Percentiles rank a stretch among this genome's conserved stretches.
Conservation (phyloP, 345 rosid genomes). For the Psidium guajava region DNA sequence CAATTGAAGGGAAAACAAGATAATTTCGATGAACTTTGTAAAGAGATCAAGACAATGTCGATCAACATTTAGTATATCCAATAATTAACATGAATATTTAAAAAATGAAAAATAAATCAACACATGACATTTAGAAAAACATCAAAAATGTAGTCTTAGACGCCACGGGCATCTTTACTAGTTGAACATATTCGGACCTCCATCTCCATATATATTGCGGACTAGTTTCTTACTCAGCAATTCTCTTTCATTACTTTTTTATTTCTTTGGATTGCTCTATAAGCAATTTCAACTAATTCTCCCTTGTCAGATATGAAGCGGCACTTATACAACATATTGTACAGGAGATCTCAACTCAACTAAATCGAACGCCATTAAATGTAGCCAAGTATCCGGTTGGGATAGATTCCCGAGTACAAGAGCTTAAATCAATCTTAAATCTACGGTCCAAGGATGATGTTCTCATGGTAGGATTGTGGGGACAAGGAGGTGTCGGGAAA, state of each 20-base stretch:
- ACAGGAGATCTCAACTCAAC: too few species aligned
- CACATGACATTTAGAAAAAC: background rate
- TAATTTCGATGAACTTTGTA: background rate
- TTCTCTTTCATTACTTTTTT: background rate
- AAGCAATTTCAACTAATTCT: too few species aligned
- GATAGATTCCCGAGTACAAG: too few species aligned
- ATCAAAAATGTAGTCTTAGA: background rate
- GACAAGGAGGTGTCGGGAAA: too few species aligned
- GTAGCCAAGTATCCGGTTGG: too few species aligned
- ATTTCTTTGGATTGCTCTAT: too few species aligned
- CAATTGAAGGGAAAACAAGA: background rate
- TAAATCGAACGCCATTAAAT: too few species aligned
- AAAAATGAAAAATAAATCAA: background rate
- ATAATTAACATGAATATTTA: background rate
- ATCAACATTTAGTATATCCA: background rate
- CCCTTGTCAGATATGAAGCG: too few species aligned
- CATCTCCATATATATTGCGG: accelerated
- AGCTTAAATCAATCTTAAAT: too few species aligned
- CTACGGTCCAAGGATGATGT: too few species aligned
- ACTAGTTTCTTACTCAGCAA: background rate
- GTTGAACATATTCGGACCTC: background rate
- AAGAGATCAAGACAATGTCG: background rate
- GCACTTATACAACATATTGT: too few species aligned
- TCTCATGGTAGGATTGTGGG: too few species aligned
- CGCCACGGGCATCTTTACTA: background rate